A percentile compares a stretch with the other conserved stretches of the same genome.
Evolutionary conservation across 2,329 filamentous ascomycete species (phyloP).

Genomic region (Fusarium vanettenii): DNA sequence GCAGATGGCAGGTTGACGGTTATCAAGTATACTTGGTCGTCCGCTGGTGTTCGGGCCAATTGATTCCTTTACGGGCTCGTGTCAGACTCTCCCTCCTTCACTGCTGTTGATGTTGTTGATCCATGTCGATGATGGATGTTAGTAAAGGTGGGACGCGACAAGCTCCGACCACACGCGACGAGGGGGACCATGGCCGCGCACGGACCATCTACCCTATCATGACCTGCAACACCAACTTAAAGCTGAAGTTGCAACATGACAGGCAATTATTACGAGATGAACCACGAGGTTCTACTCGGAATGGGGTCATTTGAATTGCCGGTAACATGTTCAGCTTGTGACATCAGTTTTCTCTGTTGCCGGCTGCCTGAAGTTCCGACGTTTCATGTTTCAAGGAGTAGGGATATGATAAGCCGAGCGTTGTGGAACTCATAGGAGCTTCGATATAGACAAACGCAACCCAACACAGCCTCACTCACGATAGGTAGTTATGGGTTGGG

Average conservation of each 20-base stretch:
- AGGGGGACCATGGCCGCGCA: conserved; percentile 11
- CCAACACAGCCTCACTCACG: background rate
- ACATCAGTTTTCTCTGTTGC: background rate
- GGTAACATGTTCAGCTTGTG: background rate
- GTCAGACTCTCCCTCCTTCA: background rate
- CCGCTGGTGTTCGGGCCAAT: background rate
- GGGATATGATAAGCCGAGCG: background rate
- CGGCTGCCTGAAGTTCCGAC: conserved; percentile 5
- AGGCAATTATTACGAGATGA: background rate
- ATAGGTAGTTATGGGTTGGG: background rate
- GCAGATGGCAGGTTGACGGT: background rate
- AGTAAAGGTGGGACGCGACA: conserved; percentile 30
- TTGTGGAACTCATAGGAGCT: background rate
- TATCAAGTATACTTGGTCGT: background rate
- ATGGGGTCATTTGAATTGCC: background rate
- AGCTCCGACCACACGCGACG: conserved; percentile 22
- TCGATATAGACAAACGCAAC: background rate
- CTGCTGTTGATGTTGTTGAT: conserved; percentile 29
- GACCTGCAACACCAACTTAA: background rate
- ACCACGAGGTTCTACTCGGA: background rate
- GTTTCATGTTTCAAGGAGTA: background rate
- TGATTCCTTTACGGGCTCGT: background rate
- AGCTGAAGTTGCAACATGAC: background rate
- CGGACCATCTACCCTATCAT: conserved; percentile 17
- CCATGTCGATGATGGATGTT: conserved; percentile 32